phyloP scores from a whole-genome alignment of 148 eudicot genomes.

The Rhododendron williamsianum region DNA sequence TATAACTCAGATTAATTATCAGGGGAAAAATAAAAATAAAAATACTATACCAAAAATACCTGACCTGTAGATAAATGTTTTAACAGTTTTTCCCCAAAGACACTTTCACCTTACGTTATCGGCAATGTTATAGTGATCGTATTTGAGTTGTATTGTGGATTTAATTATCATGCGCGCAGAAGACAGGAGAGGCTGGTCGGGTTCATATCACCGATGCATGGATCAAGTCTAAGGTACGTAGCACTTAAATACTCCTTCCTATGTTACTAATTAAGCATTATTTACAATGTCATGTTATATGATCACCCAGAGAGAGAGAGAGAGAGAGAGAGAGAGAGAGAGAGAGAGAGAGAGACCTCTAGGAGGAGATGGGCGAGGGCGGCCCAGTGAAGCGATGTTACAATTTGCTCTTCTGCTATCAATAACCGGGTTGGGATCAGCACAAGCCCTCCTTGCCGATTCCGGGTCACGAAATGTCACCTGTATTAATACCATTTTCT shows the following conservation, averaged over 20 bases:
- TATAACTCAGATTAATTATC: too few species aligned
- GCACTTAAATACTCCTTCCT: background rate
- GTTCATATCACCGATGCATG: background rate
- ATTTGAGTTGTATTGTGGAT: background rate
- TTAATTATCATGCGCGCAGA: background rate
- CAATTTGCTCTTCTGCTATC: conserved; percentile 93
- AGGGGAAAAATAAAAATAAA: too few species aligned
- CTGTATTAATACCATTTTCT: conserved; percentile 19
- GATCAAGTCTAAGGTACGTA: background rate
- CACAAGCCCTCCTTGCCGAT: conserved; percentile 67
- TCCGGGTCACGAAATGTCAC: conserved; percentile 79
- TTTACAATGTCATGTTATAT: too few species aligned
- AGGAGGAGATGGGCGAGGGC: conserved; percentile 73
- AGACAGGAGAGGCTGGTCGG: background rate
- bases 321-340: conserved; percentile 5
- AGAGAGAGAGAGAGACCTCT: conserved; percentile 33
- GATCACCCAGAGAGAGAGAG: background rate
- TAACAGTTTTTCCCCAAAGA: background rate
- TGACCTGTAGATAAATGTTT: background rate
- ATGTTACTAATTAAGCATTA: too few species aligned
- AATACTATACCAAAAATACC: too few species aligned
- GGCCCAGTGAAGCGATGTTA: conserved; percentile 84
- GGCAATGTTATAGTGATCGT: background rate
- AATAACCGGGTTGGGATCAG: conserved; percentile 72
- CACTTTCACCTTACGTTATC: background rate